phyloP scores from a whole-genome alignment of 257 asterid genomes.

The Penstemon barbatus region DNA sequence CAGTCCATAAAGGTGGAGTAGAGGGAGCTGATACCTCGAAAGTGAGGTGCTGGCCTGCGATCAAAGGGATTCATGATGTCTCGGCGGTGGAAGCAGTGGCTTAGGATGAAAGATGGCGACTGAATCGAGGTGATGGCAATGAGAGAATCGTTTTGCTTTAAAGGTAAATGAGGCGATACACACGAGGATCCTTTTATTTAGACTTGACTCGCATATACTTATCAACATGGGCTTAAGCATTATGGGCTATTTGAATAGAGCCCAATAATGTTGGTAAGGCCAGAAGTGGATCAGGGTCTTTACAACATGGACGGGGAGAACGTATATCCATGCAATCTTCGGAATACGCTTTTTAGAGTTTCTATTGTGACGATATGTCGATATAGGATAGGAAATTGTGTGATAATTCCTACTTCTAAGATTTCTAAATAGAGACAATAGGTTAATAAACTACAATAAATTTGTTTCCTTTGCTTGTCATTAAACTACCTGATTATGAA shows the following conservation, averaged over 20 bases:
- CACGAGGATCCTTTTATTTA: neutral
- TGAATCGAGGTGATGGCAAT: neutral
- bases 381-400: too few species aligned
- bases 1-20: neutral
- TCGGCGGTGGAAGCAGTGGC: slow-evolving; percentile 5
- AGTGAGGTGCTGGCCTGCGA: slow-evolving; percentile 8
- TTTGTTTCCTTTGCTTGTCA: too few species aligned
- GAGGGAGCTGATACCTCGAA: slow-evolving; percentile 8
- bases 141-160: neutral
- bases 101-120: neutral
- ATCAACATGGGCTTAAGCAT: too few species aligned
- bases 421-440: too few species aligned
- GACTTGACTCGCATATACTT: too few species aligned
- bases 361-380: too few species aligned
- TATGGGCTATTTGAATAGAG: too few species aligned
- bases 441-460: too few species aligned
- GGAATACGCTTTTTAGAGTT: neutral
- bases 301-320: neutral
- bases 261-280: too few species aligned
- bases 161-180: neutral
- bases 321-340: neutral
- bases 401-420: too few species aligned
- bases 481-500: too few species aligned
- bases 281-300: too few species aligned
- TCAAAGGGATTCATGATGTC: slow-evolving; percentile 6